Evolutionary conservation across 495 filamentous ascomycete genomes (phyloP), one percentile per base, ranked within the genome.

Genomic region (Penicillium daleae): DNA sequence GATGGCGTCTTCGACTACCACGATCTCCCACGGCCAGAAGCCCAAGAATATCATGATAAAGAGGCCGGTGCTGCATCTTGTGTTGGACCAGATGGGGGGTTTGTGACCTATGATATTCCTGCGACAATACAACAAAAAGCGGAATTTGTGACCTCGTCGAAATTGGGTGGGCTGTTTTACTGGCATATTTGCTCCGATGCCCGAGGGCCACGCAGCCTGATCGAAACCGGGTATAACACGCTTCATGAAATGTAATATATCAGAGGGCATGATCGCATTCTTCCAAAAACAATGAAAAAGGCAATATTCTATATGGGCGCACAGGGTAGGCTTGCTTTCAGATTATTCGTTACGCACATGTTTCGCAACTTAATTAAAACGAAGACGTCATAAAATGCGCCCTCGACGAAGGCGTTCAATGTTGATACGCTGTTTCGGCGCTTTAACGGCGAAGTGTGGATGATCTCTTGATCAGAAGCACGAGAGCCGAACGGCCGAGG

Each of bases 101-200:
- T 93, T 67, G 86, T 97, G 29, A 90, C 86, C 7, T 97, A 96
- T 72, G 93, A 97, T 71, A 93, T 92, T 62, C 87, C 89, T 21
- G 84, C 87, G 22, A 94, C 91, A 13, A 92, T 96, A n/a, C 84
- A 83, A 74, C 85, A 89, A 74, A 97, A 97, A 74, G 92, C 90
- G 2, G 75, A 82, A n/a, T 95, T 87, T 68, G 93, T 88, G 70
- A 92, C 86, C 64, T 83, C 89, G 62, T 86, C 87, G 61, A 85
- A 86, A 24, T 83, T 97, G 0, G 93, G 89, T 17, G 93, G 93
- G 0, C 75, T 97, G 37, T 97, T 96, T 72, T 97, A 93, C 74
- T 97, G 92, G 93, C 90, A 90, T 57, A 92, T 91, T n/a, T 89
- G 89, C 21, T 90, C 86, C 3, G 93, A 97, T 76, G 82, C 83